Evolutionary conservation across 1,139 yeast genomes (phyloP).

Genomic region (Blastobotrys persicus): DNA sequence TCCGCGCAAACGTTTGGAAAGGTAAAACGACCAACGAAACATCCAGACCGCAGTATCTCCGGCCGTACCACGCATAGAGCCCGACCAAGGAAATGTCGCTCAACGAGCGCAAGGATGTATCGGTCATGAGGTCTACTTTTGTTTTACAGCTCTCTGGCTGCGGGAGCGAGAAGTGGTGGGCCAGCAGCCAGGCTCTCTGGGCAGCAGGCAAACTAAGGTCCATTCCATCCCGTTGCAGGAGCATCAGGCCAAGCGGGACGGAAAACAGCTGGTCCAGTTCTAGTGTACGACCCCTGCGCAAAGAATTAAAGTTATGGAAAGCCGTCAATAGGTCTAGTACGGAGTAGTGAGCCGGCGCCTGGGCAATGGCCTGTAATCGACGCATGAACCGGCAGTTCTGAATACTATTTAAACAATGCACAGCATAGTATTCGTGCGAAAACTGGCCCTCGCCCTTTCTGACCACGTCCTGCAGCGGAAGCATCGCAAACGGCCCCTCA

Average conservation of each 20-base stretch:
- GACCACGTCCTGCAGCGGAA: constrained; percentile 5
- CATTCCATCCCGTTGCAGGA: constrained; percentile 6
- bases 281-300: neutral
- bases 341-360: neutral
- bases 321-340: constrained; percentile 4
- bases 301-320: constrained; percentile 6
- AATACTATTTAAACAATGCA: neutral
- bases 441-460: neutral
- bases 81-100: constrained; percentile 8
- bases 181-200: constrained; percentile 2
- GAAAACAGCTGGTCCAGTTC: neutral
- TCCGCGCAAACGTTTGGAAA: constrained; percentile 6
- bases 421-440: constrained; percentile 4
- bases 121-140: constrained; percentile 10
- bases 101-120: constrained; percentile 3
- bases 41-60: neutral
- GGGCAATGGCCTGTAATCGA: neutral
- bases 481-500: constrained; percentile 1
- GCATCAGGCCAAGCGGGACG: constrained; percentile 2
- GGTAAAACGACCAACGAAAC: constrained; percentile 6
- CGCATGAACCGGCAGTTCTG: constrained; percentile 6
- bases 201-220: neutral
- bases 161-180: constrained; percentile 3
- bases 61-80: constrained; percentile 4
- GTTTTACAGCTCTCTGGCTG: neutral